A percentile compares a stretch with the other conserved stretches of the same genome.
Evolutionary conservation across 208 protist species (phyloP).

Genomic region (Trypanosoma theileri): DNA sequence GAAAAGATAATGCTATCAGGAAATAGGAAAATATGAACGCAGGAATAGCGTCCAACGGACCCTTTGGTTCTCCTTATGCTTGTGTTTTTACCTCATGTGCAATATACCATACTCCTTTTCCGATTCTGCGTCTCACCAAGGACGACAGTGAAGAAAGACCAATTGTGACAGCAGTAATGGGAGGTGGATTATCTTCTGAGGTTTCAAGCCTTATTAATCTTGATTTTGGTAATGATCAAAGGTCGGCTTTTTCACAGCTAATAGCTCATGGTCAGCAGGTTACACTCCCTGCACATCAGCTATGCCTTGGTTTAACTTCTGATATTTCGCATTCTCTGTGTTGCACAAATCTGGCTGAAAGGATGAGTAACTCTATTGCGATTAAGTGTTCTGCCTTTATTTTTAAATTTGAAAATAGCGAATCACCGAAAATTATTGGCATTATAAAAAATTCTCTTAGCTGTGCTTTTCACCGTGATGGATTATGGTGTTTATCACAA

Average conservation of each 20-base stretch:
- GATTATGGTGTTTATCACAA: constrained; percentile 24
- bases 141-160: not conserved
- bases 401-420: constrained; percentile 4
- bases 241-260: constrained; percentile 19
- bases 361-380: not conserved
- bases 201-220: constrained; percentile 9
- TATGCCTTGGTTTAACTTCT: constrained; percentile 14
- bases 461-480: constrained; percentile 13
- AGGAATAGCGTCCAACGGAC: no score
- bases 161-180: constrained; percentile 14
- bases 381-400: constrained; percentile 15
- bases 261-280: constrained; percentile 5
- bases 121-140: constrained; percentile 10
- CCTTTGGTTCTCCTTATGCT: constrained; percentile 7
- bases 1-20: not conserved
- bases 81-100: constrained; percentile 26
- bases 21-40: constrained; percentile 1
- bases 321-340: constrained; percentile 13
- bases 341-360: constrained; percentile 12
- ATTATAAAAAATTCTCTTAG: constrained; percentile 7
- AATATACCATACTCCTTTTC: constrained; percentile 25
- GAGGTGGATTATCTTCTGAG: not conserved
- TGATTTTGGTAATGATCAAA: constrained; percentile 12
- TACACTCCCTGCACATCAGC: not conserved
- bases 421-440: not conserved